A percentile compares a stretch with the other conserved stretches of the same genome.
Evolutionary conservation across 176 grass and related monocot species (phyloP).

Genomic region (Elymus sibiricus): DNA sequence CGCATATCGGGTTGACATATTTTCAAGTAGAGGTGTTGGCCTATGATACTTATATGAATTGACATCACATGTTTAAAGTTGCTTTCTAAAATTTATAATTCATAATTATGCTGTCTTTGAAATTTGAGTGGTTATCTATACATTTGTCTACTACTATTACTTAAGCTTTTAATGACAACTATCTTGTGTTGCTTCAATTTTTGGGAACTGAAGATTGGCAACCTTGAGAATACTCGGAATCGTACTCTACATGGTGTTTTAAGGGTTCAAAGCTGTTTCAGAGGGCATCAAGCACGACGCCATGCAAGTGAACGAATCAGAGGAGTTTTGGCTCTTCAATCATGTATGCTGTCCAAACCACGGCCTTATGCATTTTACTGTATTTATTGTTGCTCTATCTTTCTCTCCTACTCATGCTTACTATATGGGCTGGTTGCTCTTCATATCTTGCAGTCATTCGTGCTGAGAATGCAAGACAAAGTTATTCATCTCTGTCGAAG

Average conservation of each 20-base stretch:
- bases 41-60: background rate
- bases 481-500: slow-evolving; percentile 50
- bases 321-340: slow-evolving; percentile 83
- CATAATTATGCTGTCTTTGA: background rate
- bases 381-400: background rate
- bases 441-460: slow-evolving; percentile 59
- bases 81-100: background rate
- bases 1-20: background rate
- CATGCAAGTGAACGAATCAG: slow-evolving; percentile 61
- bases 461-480: slow-evolving; percentile 66
- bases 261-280: slow-evolving; percentile 97
- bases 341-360: slow-evolving; percentile 53
- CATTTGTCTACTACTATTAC: background rate
- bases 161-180: slow-evolving; percentile 19
- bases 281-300: slow-evolving; percentile 74
- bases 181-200: slow-evolving; percentile 20
- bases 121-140: background rate
- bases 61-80: slow-evolving; percentile 22
- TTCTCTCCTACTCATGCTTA: slow-evolving; percentile 20
- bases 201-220: slow-evolving; percentile 63
- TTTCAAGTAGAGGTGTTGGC: slow-evolving; percentile 8
- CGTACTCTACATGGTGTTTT: slow-evolving; percentile 93
- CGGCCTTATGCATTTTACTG: background rate
- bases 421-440: background rate
- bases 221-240: slow-evolving; percentile 95